Evolutionary conservation across 805 yeast species (phyloP), one percentile per base, ranked within the genome.

Genomic region (Metschnikowia drakensbergensis): DNA sequence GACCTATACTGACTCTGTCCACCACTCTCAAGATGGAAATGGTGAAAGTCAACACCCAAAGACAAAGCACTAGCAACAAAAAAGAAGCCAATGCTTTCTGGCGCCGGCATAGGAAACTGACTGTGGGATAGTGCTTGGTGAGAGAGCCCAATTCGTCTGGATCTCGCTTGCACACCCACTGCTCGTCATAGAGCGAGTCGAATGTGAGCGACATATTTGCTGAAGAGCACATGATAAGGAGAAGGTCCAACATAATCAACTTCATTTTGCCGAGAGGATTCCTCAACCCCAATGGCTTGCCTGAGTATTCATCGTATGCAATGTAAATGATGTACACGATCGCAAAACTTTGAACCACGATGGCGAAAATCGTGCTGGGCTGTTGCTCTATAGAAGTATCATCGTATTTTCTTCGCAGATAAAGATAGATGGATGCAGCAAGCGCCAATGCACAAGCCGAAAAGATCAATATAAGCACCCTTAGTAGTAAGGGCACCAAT

Each of bases 361-460:
- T 78, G 3, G 97, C 94, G 96, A 94, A 89, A 39, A 91, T 83
- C 0, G 98, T 88, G 57, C 96, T 84, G 13, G 99, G 86, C 60
- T 87, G 90, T 61, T 87, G 96, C 6, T 77, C 71, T 6, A 88
- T 66, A 9, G 68, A 61, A 13, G 58, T 53, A 3, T 65, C 67
- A 13, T 68, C 65, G 53, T 69, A 70, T 23, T 62, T 50, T 13
- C 62, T 56, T 43, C 63, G 57, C 42, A 77, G 74, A 47, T 63
- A 60, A 8, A 66, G 65, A 53, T 74, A 81, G 46, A 88, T 81
- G 40, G 83, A 66, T 5, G 75, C 67, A 0, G 97, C 90, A 26
- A 92, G 63, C 0, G 82, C 94, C 54, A 92, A 72, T 0, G 97
- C 88, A 32, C 83, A 67, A 0, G 80, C 67, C 9, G 88, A 81